Conservation (phyloP, 2,329 filamentous ascomycete species). For the Lithohypha guttulata region DNA sequence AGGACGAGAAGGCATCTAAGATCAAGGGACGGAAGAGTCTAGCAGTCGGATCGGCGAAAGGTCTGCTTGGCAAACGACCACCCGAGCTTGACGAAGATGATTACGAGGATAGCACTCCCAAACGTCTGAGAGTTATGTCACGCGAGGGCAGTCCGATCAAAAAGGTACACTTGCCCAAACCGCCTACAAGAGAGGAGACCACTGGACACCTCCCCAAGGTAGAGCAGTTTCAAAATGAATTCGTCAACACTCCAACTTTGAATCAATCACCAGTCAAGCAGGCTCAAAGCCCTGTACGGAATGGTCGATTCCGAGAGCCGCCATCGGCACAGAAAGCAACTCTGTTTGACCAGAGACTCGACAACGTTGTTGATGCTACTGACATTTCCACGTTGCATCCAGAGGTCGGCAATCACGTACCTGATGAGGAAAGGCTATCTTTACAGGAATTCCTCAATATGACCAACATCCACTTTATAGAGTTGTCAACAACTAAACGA, state of each 20-base stretch:
- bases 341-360: slow-evolving; percentile 24
- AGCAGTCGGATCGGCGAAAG: slow-evolving; percentile 62
- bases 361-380: slow-evolving; percentile 22
- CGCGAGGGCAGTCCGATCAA: slow-evolving; percentile 67
- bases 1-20: slow-evolving; percentile 32
- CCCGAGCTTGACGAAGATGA: slow-evolving; percentile 54
- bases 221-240: slow-evolving; percentile 33
- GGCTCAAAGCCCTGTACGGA: slow-evolving; percentile 47
- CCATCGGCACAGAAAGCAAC: slow-evolving; percentile 15
- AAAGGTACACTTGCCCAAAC: slow-evolving; percentile 58
- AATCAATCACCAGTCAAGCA: slow-evolving; percentile 41
- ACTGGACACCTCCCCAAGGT: slow-evolving; percentile 43
- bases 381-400: slow-evolving; percentile 18
- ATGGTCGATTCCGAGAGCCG: slow-evolving; percentile 46
- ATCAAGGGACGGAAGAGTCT: slow-evolving; percentile 63
- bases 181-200: slow-evolving; percentile 56
- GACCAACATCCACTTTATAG: slow-evolving; percentile 97
- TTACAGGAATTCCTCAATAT: slow-evolving; percentile 88
- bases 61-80: slow-evolving; percentile 64
- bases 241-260: slow-evolving; percentile 29
- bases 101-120: slow-evolving; percentile 45
- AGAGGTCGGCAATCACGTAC: slow-evolving; percentile 15
- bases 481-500: slow-evolving; percentile 89
- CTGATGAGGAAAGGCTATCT: slow-evolving; percentile 53
- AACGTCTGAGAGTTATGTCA: slow-evolving; percentile 52